A percentile compares a stretch with the other conserved stretches of the same genome.
Evolutionary conservation across 345 rosid genomes (phyloP).

Genomic region (Brassica cretica): DNA sequence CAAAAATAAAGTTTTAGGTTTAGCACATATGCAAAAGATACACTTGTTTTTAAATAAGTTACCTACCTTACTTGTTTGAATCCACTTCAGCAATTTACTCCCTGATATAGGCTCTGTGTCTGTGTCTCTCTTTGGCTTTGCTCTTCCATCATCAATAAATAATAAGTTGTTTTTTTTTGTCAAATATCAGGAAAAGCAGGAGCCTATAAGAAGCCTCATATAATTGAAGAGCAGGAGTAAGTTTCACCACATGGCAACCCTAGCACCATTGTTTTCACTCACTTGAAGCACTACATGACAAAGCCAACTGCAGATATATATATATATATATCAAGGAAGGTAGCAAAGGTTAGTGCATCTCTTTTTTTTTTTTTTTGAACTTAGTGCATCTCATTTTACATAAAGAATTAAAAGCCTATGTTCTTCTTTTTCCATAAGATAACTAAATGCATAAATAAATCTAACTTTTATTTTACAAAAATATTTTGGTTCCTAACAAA

Average conservation of each 20-base stretch:
- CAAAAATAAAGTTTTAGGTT: not conserved
- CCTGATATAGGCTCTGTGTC: slow-evolving; percentile 34
- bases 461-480: slow-evolving; percentile 22
- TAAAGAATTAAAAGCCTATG: slow-evolving; percentile 38
- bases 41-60: not conserved
- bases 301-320: slow-evolving; percentile 48
- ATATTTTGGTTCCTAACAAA: slow-evolving; percentile 23
- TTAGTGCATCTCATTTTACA: slow-evolving; percentile 38
- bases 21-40: slow-evolving; percentile 9
- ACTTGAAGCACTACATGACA: slow-evolving; percentile 52
- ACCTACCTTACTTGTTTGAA: slow-evolving; percentile 25
- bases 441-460: slow-evolving; percentile 7
- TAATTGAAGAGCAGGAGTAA: slow-evolving; percentile 46
- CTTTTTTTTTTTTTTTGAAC: no score
- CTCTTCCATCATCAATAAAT: slow-evolving; percentile 41
- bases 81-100: slow-evolving; percentile 33
- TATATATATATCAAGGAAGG: slow-evolving; percentile 31
- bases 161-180: not conserved
- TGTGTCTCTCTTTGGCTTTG: slow-evolving; percentile 36
- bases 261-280: slow-evolving; percentile 48
- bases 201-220: slow-evolving; percentile 41
- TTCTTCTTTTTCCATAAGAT: slow-evolving; percentile 33
- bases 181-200: slow-evolving; percentile 39
- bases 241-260: slow-evolving; percentile 50
- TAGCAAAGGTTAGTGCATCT: slow-evolving; percentile 31